Percentiles rank a stretch among this genome's conserved stretches.
Conservation (phyloP, 805 yeast genomes). For the Schwanniomyces occidentalis region DNA sequence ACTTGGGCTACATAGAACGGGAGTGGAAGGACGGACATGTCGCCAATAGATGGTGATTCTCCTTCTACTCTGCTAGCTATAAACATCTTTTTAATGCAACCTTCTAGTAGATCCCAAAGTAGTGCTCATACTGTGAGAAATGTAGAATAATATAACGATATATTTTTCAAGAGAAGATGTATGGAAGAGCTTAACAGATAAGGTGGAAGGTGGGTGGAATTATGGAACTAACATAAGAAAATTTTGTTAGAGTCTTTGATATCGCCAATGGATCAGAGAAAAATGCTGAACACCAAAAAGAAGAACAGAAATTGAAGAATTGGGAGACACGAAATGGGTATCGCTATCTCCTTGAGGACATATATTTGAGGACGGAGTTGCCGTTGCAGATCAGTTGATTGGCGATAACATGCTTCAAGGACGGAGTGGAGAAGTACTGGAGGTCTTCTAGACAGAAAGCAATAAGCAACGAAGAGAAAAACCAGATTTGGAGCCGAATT, state of each 20-base stretch:
- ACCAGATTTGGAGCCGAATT: constrained; percentile 57
- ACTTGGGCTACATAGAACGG: constrained; percentile 75
- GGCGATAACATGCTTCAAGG: constrained; percentile 83
- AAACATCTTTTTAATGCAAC: not conserved
- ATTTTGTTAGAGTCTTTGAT: constrained; percentile 27
- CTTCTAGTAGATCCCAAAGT: no score
- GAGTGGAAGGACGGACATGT: constrained; percentile 82
- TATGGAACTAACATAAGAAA: constrained; percentile 27
- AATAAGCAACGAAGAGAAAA: constrained; percentile 65
- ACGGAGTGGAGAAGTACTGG: constrained; percentile 87
- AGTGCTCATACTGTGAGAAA: no score
- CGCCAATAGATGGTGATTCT: constrained; percentile 67
- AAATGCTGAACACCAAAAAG: constrained; percentile 54
- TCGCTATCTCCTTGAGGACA: constrained; percentile 55
- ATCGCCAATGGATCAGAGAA: constrained; percentile 44
- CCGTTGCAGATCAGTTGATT: constrained; percentile 79
- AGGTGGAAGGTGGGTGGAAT: no score
- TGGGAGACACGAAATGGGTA: constrained; percentile 72
- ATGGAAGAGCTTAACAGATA: no score
- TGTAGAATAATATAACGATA: no score
- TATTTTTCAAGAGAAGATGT: no score
- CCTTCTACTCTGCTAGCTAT: not conserved
- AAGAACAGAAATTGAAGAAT: constrained; percentile 64
- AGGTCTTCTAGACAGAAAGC: constrained; percentile 59
- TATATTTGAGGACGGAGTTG: constrained; percentile 57